Base-by-base conservation (phyloP, 1,284 basidiomycete species). In the Ustilago sp. region DNA sequence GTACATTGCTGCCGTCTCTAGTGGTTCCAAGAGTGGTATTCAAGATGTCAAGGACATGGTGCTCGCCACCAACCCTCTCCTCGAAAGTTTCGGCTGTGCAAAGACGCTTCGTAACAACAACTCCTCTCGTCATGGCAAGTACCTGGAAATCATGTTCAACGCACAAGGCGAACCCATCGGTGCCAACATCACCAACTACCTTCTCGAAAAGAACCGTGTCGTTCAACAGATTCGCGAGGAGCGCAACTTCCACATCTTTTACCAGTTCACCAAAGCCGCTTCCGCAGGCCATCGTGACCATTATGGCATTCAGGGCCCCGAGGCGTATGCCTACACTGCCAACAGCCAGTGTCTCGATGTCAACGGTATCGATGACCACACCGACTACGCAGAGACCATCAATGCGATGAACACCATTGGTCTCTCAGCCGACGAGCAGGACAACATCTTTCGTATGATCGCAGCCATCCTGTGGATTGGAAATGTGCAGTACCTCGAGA, bases 21-120 rank as follows among this genome's bases (percentile, higher is more conserved):
- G 93, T 62, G 90, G 92, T 74, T 92, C 92, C 83, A 74, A 68
- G 36, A 62, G 63, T 60, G 82, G 86, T 36, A 98, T 99, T 75
- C 93, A 96, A 86, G 92, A 95, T 86, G 95, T 99, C 87, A 98
- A 99, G 89, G 95, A 99, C 85, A 99, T 99, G 97, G 97, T 99
- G n/a, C 89, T 99, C 48, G 97, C 97, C 9, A 99, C 97, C 17
- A 99, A 99, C 86, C 97, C 97, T 28, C 87, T 99, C 47, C 89
- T 99, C 74, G 97, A 99, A 88, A 96, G 94, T 87, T 99, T 99
- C 80, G 97, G 97, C 31, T 99, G 97, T 87, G 97, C 97, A 32
- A 99, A 99, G 89, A 99, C 97, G 17, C 89, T 99, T 72, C 90
- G 97, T 64, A 99, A 99, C 87, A 98, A 99, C 88, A 99, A 99